Percentiles rank a stretch among this genome's conserved stretches.
phyloP scores from a whole-genome alignment of 331 rosid species.

The Dryas integrifolia region DNA sequence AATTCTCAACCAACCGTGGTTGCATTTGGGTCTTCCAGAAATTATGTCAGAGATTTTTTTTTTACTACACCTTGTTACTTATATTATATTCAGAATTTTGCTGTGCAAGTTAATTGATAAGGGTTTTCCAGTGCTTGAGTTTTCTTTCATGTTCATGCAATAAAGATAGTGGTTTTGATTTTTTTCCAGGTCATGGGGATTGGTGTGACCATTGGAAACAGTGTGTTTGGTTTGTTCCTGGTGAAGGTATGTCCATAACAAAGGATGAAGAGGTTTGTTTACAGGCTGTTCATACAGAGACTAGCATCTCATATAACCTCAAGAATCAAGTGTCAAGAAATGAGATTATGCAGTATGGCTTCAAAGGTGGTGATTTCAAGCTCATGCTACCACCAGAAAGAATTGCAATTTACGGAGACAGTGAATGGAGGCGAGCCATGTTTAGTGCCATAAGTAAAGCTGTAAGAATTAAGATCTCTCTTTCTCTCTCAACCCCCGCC shows the following conservation, averaged over 20 bases:
- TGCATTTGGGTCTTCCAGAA: neutral
- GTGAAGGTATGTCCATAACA: constrained; percentile 48
- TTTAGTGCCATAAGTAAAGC: constrained; percentile 44
- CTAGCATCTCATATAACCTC: constrained; percentile 59
- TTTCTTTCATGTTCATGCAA: neutral
- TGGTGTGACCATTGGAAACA: constrained; percentile 99
- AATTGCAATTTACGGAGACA: constrained; percentile 70
- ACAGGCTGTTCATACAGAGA: constrained; percentile 60
- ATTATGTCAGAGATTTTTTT: neutral
- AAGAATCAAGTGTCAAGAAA: constrained; percentile 32
- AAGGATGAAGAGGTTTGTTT: constrained; percentile 49
- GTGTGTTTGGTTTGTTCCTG: constrained; percentile 94
- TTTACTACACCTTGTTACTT: neutral
- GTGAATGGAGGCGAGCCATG: constrained; percentile 68
- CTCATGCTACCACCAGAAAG: constrained; percentile 75
- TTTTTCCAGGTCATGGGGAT: constrained; percentile 51
- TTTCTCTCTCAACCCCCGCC: constrained; percentile 7
- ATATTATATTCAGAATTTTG: neutral
- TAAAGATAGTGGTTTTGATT: constrained; percentile 21
- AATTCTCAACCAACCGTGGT: neutral
- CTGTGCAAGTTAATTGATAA: neutral
- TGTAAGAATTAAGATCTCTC: constrained; percentile 35
- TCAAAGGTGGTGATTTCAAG: constrained; percentile 39
- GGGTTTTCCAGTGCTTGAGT: neutral
- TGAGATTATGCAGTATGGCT: constrained; percentile 37